Evolutionary conservation across 139 green algal species (phyloP), one percentile per base, ranked within the genome.

Genomic region (Gonium pectorale): DNA sequence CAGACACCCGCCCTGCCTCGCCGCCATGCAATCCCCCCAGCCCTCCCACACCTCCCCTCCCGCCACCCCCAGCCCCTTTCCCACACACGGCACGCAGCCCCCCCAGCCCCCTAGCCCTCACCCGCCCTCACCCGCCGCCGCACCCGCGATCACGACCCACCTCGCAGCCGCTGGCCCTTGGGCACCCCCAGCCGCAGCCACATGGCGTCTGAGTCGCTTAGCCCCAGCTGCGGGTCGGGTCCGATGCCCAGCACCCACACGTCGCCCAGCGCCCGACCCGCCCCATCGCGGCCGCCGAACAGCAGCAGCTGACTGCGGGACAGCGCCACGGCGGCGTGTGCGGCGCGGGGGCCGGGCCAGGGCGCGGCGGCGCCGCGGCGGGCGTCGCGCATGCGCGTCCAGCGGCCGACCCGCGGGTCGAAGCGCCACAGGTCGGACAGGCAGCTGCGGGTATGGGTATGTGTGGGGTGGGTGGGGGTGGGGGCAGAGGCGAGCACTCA

Each of bases 231-330:
- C 44, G 44, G 31, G 29, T 86, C 80, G 33, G 80, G 80, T 3
- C 80, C 80, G 27, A 86, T 54, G 80, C 66, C 52, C 67, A 80
- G 52, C 68, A 86, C 68, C 80, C 80, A 86, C 40, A 70, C 67
- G 80, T 86, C 80, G 29, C 46, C 64, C 78, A 85, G 64, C 26
- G 78, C 40, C 8, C 24, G 31, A 13, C 64, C 78, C 2, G 27
- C 8, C 40, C 2, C 38, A 46, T 74, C 64, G 5, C 78, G 33
- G 21, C 78, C 78, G 11, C 63, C 63, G 64, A 75, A 74, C 59
- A 82, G 75, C 40, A 82, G 59, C 59, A 82, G 51, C 75, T 82
- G 73, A 2, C 26, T 68, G 22, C 4, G 52, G 3, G 72, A 67
- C 51, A 80, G 72, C 33, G 72, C 72, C 35, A 80, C 72, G 3